A percentile compares a stretch with the other conserved stretches of the same genome.
phyloP scores from a whole-genome alignment of 495 filamentous ascomycete species.

The Trypethelium eluteriae region DNA sequence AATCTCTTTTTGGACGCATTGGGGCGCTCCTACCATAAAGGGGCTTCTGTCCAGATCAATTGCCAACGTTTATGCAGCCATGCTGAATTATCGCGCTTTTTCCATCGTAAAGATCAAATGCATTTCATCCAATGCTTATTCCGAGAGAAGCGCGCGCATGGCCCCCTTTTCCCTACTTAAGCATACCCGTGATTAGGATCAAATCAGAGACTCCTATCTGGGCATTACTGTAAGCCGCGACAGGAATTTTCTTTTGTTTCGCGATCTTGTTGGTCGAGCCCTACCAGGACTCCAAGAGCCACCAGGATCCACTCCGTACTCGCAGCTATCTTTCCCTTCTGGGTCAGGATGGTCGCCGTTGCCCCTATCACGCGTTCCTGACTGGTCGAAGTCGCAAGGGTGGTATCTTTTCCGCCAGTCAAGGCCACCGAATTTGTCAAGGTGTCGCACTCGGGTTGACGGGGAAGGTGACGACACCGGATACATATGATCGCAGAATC shows the following conservation, averaged over 20 bases:
- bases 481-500: slow-evolving; percentile 1
- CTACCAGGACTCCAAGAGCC: not conserved
- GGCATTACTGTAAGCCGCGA: not conserved
- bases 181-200: no score
- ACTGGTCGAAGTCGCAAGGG: not conserved
- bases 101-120: not conserved
- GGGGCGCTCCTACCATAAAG: not conserved
- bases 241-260: not conserved
- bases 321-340: not conserved
- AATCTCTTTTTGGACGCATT: not conserved
- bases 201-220: not conserved
- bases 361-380: slow-evolving; percentile 9
- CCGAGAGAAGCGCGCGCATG: slow-evolving; percentile 1
- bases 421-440: not conserved
- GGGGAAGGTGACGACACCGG: slow-evolving; percentile 5
- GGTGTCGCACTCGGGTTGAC: not conserved
- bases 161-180: not conserved
- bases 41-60: not conserved
- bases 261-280: slow-evolving; percentile 4
- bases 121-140: not conserved
- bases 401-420: not conserved
- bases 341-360: slow-evolving; percentile 3
- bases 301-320: not conserved
- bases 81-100: not conserved
- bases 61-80: not conserved